Base-by-base conservation (phyloP, 805 yeast genomes). In the Yamadazyma laniorum region DNA sequence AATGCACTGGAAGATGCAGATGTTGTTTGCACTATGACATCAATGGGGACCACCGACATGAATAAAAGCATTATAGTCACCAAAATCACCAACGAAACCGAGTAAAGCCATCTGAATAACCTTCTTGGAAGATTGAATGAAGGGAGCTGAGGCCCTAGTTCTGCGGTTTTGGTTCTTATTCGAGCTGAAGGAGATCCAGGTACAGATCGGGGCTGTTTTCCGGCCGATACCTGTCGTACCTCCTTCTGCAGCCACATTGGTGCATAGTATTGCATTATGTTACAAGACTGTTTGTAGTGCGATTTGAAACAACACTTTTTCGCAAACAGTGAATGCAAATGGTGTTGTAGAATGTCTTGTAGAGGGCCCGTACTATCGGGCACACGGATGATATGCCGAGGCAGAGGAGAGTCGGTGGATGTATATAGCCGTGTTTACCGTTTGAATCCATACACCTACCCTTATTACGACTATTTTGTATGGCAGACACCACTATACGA, bases 11-110 rank as follows among this genome's bases (percentile, higher is more conserved):
- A 75, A 9, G 70, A 61, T 3, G 77, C 62, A 6, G 67, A 66
- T 3, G 78, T 67, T 1, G 82, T 70, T 48, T 77, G 75, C 1
- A 75, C 66, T 43, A 89, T 79, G 21, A 88, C 79, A 59, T 91
- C 97, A 12, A 88, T 75, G 0, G 95, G 95, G 0, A 91, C 67
- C 6, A 84, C 85, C 2, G 85, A 67, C 18, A 80, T 66, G 39
- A 89, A 75, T 0, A 80, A 86, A 15, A 84, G 49, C 38, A 52
- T 39, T 11, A 59, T 29, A 3, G 53, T 17, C 5, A 53, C 48
- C 18, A 57, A 42, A 3, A 58, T 40, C 6, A 59, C 25, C 25
- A 57, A 48, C 6, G 61, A 58, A 11, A 58, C 48, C 1, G 65
- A 58, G 42, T 58, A 58, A 15, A 59, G 42, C 61, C 63, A 58